Evolutionary conservation across 2,329 filamentous ascomycete genomes (phyloP), one percentile per base, ranked within the genome.

Genomic region (Claviceps paspali): DNA sequence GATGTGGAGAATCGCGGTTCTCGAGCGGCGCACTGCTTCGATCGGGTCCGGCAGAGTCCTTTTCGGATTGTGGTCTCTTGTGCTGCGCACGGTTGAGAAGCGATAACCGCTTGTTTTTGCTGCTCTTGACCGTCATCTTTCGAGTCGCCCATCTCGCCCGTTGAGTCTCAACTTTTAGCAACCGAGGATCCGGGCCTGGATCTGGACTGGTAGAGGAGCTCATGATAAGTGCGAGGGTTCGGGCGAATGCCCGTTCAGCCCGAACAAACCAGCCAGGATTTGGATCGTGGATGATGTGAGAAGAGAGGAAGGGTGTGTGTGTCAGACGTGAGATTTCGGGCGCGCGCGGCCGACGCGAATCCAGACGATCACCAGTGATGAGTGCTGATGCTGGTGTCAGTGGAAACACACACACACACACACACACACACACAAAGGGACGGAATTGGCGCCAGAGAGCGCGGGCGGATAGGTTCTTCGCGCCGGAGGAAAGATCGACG

Each of bases 61-160:
- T 86, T 60, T 91, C 81, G 41, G 70, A 73, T 39, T 61, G 62
- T 43, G 64, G 63, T 50, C 68, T 64, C 52, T 73, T 77, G 54
- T 76, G 74, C 54, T 83, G 74, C 52, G 78, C 66, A 48, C 86
- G 79, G 50, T 82, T 78, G 50, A 91, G 74, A 45, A 96, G 78
- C 32, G 83, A 91, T 40, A 79, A 64, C 44, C 91, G 78, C 68
- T 95, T 96, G 55, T 73, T 70, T 48, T 70, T 67, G 45, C 81
- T 84, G 54, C 78, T 82, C 53, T 77, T 73, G 50, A 82, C 76
- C 11, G 78, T 77, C 57, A 82, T 74, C 56, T 85, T 83, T 52
- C 87, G 83, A n/a, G 91, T 96, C 14, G 91, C 88, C 91, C 91
- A 96, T 76, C 91, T 73, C 58, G 91, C 78, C 53, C 87, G 73